phyloP scores from a whole-genome alignment of 495 filamentous ascomycete species.

The Lasiosphaeris hirsuta region DNA sequence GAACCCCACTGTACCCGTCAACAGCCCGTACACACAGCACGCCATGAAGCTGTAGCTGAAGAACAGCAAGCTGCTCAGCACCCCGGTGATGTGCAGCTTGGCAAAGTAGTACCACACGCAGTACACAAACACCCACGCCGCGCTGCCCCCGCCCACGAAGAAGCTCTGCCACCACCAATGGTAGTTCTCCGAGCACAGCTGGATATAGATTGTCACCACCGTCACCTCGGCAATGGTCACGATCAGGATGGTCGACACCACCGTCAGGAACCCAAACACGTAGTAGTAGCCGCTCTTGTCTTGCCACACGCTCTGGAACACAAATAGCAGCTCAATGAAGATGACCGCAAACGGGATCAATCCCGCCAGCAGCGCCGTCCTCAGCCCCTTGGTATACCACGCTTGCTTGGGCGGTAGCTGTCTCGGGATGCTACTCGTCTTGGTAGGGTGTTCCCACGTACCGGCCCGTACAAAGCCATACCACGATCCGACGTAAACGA shows the following conservation, averaged over 20 bases:
- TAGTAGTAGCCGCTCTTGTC: constrained; percentile 96
- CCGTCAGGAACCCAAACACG: constrained; percentile 84
- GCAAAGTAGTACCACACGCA: constrained; percentile 84
- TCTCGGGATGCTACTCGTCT: constrained; percentile 68
- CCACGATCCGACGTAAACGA: constrained; percentile 85
- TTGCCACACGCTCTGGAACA: constrained; percentile 89
- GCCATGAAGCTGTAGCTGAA: constrained; percentile 81
- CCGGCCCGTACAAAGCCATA: constrained; percentile 63
- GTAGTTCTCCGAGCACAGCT: constrained; percentile 86
- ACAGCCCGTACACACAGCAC: constrained; percentile 77
- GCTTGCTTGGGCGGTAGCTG: constrained; percentile 69
- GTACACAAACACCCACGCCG: constrained; percentile 84
- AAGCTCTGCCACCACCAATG: constrained; percentile 97
- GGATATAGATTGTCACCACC: constrained; percentile 82
- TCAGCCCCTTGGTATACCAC: constrained; percentile 69
- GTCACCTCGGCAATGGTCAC: constrained; percentile 85
- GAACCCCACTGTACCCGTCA: constrained; percentile 86
- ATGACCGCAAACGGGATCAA: constrained; percentile 89
- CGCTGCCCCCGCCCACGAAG: constrained; percentile 72
- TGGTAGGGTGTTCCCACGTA: constrained; percentile 85
- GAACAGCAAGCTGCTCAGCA: constrained; percentile 77
- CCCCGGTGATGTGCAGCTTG: constrained; percentile 78
- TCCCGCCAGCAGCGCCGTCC: constrained; percentile 69
- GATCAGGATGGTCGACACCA: constrained; percentile 70
- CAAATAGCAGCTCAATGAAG: constrained; percentile 89